Evolutionary conservation across 345 rosid species (phyloP), one percentile per base, ranked within the genome.

Genomic region (Populus alba): DNA sequence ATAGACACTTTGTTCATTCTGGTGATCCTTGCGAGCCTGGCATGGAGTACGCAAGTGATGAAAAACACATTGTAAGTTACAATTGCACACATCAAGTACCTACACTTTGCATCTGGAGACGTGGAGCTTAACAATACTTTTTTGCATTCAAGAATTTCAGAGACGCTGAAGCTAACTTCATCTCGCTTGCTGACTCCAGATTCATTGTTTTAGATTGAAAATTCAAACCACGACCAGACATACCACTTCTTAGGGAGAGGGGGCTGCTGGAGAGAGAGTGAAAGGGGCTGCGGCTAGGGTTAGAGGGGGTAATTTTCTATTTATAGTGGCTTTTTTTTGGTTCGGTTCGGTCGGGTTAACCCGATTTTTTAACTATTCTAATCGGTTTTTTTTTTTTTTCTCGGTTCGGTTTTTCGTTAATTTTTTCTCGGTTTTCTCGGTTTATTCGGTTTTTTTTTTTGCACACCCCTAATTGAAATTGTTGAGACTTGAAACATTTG

Each of bases 1-100:
- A 71, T 86, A 13, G 92, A 93, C 81, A 66, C 77, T 49, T 27
- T 85, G 79, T 91, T 92, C 92, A 91, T 89, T 67, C 17, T 78
- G 6, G 35, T 84, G 20, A 86, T 89, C 85, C 37, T 93, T 80
- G 77, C 89, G n/a, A 87, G 93, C 89, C 87, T 92, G 69, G 72
- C 82, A 23, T 95, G 99, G 98, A 89, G 86, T 29, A 83, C 88
- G 93, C 98, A 93, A 80, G 93, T 89, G 75, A 75, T 89, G 76
- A 93, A n/a, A n/a, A n/a, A n/a, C n/a, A n/a, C 4, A 76, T 90
- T 88, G 83, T 89, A 77, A 68, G 89, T 91, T 16, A 86, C 92
- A 18, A 75, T 95, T 27, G 87, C 99, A 1, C 86, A 88, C 20
- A 78, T 91, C 12, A 88, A 88, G 70, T 90, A 80, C 85, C 76